A percentile compares a stretch with the other conserved stretches of the same genome.
These are phyloP conservation scores for Apiotrichum domesticum DNA, from an alignment of 1,284 basidiomycete species.

Conservation along the genomic window DNA sequence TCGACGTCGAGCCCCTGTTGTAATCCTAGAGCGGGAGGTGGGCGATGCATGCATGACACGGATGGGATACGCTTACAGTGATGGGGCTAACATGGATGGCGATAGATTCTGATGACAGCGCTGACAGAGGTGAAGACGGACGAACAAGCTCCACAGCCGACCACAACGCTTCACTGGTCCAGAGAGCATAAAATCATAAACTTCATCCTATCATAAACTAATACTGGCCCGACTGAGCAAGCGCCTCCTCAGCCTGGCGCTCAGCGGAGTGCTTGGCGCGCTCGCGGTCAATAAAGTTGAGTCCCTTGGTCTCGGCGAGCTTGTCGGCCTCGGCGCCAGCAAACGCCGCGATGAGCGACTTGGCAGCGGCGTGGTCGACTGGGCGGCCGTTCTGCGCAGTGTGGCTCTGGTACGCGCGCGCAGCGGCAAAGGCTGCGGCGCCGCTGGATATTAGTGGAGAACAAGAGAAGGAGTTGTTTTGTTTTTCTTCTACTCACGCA, in stretches of 20 bases:
- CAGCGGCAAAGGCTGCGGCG: conserved; percentile 41
- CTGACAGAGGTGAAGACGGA: too few species aligned
- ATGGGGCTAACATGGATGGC: too few species aligned
- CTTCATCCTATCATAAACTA: conserved; percentile 4
- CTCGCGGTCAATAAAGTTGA: conserved; percentile 37
- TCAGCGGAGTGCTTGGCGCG: conserved; percentile 34
- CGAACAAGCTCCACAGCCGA: too few species aligned
- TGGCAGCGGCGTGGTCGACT: conserved; percentile 12
- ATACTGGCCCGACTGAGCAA: conserved; percentile 37
- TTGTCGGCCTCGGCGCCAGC: conserved; percentile 45
- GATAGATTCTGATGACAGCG: too few species aligned
- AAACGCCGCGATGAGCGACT: conserved; percentile 30
- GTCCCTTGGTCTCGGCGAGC: conserved; percentile 45
- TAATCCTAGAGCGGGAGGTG: conserved; percentile 47
- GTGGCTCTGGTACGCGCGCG: conserved; percentile 43
- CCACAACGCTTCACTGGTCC: too few species aligned
- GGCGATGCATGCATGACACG: background rate
- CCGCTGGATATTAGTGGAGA: conserved; percentile 17
- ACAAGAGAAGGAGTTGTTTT: background rate
- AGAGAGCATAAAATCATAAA: too few species aligned
- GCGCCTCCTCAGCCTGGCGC: conserved; percentile 30
- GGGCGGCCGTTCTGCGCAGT: conserved; percentile 35
- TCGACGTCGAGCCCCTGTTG: conserved; percentile 87
- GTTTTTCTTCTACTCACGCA: conserved; percentile 20
- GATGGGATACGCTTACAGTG: too few species aligned